Base-by-base conservation (phyloP, 129 eudicot genomes). In the Flaveria ramosissima region DNA sequence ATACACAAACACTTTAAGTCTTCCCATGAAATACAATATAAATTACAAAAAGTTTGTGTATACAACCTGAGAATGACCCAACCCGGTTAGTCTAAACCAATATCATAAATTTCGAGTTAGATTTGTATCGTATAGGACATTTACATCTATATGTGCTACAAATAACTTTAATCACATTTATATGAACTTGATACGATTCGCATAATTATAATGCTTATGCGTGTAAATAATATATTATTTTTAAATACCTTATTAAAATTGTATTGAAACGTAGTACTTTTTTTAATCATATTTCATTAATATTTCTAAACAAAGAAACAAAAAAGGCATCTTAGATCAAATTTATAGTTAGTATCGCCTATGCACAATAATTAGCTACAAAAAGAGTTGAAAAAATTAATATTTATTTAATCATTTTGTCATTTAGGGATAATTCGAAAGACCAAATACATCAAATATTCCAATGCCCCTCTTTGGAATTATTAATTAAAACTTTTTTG, bases 261-360 rank as follows among this genome's bases (percentile, higher is more conserved):
- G 56, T 68, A 50, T 24, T 7, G 23, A 3, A 53, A 32, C 14
- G 56, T 23, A 36, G 12, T 1, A 41, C 13, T 20, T 36, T 1
- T 36, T 39, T 19, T 36, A 32, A 26, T 46, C 6, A 42, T 1
- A 51, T 19, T 73, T 0, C 2, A 1, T n/a, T 17, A 12, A 3
- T 60, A 45, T 60, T 19, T 30, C 0, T 3, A 60, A 32, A 32
- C 59, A 62, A 75, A 17, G 5, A 32, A 7, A 50, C 52, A 60
- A 26, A 70, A n/a, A 42, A 13, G 6, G 7, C 27, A 27, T 78
- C 67, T 8, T 17, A 57, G 16, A 47, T 70, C 52, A 48, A n/a
- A 24, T 30, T 13, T 78, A 70, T 78, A 78, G 82, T 78, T 70
- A 59, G 46, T 57, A 78, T 48, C 82, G 82, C 52, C 77, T 27